Conservation (phyloP, 2,329 filamentous ascomycete genomes). For the Cadophora sp. region DNA sequence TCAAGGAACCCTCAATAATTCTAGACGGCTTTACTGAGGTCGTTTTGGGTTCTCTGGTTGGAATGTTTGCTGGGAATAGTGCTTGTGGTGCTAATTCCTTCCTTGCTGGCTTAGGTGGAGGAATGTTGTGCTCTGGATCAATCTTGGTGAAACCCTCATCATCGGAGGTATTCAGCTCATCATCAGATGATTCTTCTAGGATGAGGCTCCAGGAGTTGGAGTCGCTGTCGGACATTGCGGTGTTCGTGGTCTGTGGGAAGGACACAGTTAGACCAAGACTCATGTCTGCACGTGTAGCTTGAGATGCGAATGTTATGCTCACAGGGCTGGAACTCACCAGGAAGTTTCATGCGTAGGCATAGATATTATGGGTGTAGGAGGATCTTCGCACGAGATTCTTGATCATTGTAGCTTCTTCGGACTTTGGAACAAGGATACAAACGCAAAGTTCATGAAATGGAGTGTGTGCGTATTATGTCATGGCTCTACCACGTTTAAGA, state of each 20-base stretch:
- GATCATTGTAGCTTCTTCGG: background rate
- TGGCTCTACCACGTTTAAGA: background rate
- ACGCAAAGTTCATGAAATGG: background rate
- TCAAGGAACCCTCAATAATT: background rate
- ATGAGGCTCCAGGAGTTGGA: conserved; percentile 11
- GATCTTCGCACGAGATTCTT: background rate
- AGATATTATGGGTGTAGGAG: background rate
- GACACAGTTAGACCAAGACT: background rate
- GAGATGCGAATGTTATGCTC: background rate
- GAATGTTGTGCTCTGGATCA: background rate
- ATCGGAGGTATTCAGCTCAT: background rate
- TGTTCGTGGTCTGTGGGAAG: background rate
- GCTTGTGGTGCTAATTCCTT: background rate
- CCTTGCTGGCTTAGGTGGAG: background rate
- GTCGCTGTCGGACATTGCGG: background rate
- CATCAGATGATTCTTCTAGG: background rate
- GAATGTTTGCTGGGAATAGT: background rate
- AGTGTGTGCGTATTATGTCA: background rate
- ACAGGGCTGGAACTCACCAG: background rate
- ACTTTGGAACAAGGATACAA: background rate
- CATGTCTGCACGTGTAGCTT: background rate
- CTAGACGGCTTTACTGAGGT: background rate
- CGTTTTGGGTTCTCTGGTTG: background rate
- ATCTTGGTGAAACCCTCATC: background rate
- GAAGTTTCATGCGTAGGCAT: background rate